Conservation (phyloP, 352 stramenopile genomes). For the Thalassiosira livingstoniorum region DNA sequence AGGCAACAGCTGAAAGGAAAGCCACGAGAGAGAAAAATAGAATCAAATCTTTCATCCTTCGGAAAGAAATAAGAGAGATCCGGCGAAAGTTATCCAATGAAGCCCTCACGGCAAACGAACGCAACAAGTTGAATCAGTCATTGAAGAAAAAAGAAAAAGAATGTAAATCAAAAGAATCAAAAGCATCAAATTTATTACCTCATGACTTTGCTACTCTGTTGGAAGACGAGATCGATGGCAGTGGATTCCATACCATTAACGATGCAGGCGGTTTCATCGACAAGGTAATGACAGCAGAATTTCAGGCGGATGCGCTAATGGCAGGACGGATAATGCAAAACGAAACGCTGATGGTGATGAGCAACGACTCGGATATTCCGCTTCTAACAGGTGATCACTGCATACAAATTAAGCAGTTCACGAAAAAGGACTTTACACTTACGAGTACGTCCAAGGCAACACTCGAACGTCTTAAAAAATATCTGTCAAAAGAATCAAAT, state of each 20-base stretch:
- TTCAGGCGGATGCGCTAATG: constrained; percentile 43
- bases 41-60: constrained; percentile 4
- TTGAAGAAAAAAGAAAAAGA: constrained; percentile 20
- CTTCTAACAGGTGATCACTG: constrained; percentile 26
- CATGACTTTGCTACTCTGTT: constrained; percentile 10
- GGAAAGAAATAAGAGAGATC: constrained; percentile 6
- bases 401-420: constrained; percentile 36
- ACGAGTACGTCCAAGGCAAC: constrained; percentile 19
- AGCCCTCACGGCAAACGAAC: neutral
- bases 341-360: constrained; percentile 22
- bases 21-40: constrained; percentile 22
- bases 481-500: too few relatives aligned
- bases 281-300: constrained; percentile 31
- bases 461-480: too few relatives aligned
- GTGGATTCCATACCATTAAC: neutral
- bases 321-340: constrained; percentile 9
- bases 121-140: neutral
- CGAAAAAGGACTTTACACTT: constrained; percentile 8
- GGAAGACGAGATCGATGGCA: constrained; percentile 16
- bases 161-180: neutral
- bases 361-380: constrained; percentile 28
- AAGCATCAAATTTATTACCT: neutral
- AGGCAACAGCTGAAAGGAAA: constrained; percentile 24
- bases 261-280: constrained; percentile 28
- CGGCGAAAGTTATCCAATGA: neutral